Evolutionary conservation across 352 stramenopile species (phyloP).

Genomic region (Globisporangium parvum): DNA sequence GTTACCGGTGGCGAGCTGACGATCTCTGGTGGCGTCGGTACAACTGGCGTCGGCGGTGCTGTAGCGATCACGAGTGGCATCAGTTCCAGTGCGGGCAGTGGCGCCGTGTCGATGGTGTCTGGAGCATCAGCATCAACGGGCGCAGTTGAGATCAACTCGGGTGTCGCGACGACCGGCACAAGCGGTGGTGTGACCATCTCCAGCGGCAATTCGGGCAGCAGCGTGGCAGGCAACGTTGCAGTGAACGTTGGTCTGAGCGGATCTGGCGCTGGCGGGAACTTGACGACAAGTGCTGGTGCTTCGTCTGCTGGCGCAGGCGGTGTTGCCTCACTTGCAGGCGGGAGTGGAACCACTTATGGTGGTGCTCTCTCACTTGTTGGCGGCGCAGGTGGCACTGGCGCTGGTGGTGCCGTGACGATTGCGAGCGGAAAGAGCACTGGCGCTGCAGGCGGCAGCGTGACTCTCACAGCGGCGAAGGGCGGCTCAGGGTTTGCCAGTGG

Average conservation of each 20-base stretch:
- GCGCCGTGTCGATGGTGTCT: conserved; percentile 18
- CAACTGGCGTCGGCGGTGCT: conserved; percentile 29
- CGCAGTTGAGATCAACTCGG: conserved; percentile 22
- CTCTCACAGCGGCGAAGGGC: conserved; percentile 21
- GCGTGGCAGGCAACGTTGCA: conserved; percentile 27
- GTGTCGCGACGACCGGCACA: conserved; percentile 20
- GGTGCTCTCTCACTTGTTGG: conserved; percentile 23
- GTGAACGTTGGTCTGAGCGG: conserved; percentile 25
- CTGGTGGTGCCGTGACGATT: conserved; percentile 27
- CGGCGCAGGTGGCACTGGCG: conserved; percentile 20
- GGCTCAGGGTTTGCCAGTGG: conserved; percentile 27
- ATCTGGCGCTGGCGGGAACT: conserved; percentile 3
- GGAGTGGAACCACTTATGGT: conserved; percentile 23
- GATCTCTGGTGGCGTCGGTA: conserved; percentile 30
- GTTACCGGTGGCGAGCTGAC: conserved; percentile 25
- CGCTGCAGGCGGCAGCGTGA: conserved; percentile 18
- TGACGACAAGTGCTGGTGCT: conserved; percentile 13
- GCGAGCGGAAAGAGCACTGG: conserved; percentile 29
- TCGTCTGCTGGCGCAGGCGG: conserved; percentile 19
- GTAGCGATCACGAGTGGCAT: conserved; percentile 38
- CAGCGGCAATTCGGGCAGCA: conserved; percentile 24
- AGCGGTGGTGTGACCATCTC: conserved; percentile 35
- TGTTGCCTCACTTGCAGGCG: conserved; percentile 21
- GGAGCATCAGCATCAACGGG: conserved; percentile 16
- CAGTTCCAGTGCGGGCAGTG: conserved; percentile 15